Conservation (phyloP, 2,329 filamentous ascomycete genomes). For the Dryadomyces quercivorus region DNA sequence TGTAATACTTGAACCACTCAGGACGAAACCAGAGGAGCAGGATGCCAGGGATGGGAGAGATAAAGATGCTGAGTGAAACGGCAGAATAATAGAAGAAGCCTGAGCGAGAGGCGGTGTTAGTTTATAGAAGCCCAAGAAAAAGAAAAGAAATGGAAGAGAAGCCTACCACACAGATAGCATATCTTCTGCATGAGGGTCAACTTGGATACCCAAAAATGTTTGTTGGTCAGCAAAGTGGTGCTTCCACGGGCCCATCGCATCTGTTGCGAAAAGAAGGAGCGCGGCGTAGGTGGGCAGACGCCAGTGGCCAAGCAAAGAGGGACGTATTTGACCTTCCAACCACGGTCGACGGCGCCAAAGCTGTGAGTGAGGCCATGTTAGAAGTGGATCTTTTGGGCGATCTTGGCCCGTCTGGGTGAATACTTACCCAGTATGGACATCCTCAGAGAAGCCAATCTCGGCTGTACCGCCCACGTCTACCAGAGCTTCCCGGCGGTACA, state of each 20-base stretch:
- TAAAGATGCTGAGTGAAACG: slow-evolving; percentile 4
- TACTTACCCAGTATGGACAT: slow-evolving; percentile 4
- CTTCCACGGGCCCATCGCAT: slow-evolving; percentile 5
- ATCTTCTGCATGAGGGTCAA: slow-evolving; percentile 6
- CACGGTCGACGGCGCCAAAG: slow-evolving; percentile 4
- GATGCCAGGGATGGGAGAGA: slow-evolving; percentile 4
- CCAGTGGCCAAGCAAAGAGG: slow-evolving; percentile 4
- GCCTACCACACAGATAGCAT: slow-evolving; percentile 5
- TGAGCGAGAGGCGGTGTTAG: neutral
- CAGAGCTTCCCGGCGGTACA: slow-evolving; percentile 2
- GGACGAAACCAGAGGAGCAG: slow-evolving; percentile 4
- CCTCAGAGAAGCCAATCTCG: slow-evolving; percentile 6
- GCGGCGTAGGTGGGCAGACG: slow-evolving; percentile 3
- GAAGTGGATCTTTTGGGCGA: neutral
- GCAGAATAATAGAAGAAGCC: slow-evolving; percentile 6
- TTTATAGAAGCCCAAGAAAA: neutral
- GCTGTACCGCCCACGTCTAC: slow-evolving; percentile 5
- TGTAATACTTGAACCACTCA: slow-evolving; percentile 5
- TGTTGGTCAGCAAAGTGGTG: slow-evolving; percentile 5
- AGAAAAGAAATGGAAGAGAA: neutral
- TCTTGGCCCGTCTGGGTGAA: neutral
- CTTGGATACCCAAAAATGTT: slow-evolving; percentile 4
- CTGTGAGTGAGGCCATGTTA: neutral
- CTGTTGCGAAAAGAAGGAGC: slow-evolving; percentile 6
- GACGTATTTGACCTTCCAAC: slow-evolving; percentile 5